phyloP scores from a whole-genome alignment of 768 basidiomycete genomes.

The Tubosaeta sp. region DNA sequence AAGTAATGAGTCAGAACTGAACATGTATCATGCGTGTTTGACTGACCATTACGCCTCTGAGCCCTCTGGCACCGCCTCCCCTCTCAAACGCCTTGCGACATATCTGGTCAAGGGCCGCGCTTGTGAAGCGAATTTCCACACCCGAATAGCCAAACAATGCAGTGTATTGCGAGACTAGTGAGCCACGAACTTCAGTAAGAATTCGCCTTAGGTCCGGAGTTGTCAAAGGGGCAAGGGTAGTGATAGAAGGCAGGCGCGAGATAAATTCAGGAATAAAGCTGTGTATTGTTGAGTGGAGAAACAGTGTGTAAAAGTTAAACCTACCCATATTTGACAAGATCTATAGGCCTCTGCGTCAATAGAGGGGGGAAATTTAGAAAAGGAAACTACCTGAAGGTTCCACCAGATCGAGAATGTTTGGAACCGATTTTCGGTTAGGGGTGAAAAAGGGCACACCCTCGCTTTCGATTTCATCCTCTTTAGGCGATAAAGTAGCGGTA shows the following conservation, averaged over 20 bases:
- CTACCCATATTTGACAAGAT: conserved; percentile 83
- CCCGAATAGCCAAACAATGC: conserved; percentile 81
- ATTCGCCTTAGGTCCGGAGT: conserved; percentile 83
- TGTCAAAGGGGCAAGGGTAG: conserved; percentile 76
- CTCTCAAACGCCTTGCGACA: conserved; percentile 73
- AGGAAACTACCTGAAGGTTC: conserved; percentile 57
- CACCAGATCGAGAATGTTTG: conserved; percentile 59
- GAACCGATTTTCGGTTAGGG: conserved; percentile 54
- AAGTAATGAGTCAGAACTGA: not conserved
- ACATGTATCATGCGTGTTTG: not conserved
- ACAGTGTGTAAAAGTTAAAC: not conserved
- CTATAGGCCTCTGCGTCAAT: conserved; percentile 32
- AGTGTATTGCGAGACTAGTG: conserved; percentile 85
- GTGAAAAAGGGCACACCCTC: conserved; percentile 69
- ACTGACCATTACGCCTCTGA: conserved; percentile 82
- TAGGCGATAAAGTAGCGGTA: conserved; percentile 46
- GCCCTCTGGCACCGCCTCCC: conserved; percentile 86
- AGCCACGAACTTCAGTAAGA: conserved; percentile 88
- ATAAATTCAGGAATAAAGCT: conserved; percentile 96
- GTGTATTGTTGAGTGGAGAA: conserved; percentile 1
- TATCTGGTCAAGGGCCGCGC: conserved; percentile 73
- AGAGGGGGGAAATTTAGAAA: not conserved
- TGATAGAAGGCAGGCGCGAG: conserved; percentile 88
- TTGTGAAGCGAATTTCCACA: conserved; percentile 84
- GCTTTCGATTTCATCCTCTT: conserved; percentile 34